Evolutionary conservation across 305 asterid genomes (phyloP).

Genomic region (Euphrasia arctica): DNA sequence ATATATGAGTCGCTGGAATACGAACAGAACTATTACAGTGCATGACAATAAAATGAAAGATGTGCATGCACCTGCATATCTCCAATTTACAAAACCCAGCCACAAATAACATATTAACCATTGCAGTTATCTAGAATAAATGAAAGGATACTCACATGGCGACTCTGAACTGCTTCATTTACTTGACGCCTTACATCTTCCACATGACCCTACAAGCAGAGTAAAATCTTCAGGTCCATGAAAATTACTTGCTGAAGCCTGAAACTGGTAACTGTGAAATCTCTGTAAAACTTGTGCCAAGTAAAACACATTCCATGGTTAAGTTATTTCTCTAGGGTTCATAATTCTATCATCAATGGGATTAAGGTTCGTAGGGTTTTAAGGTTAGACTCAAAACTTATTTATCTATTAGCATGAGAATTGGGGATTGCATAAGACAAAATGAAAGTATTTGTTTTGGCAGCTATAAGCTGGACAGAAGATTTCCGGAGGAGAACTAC

Average conservation of each 20-base stretch:
- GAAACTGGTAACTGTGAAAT: conserved; percentile 21
- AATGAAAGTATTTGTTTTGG: background rate
- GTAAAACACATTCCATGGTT: conserved; percentile 6
- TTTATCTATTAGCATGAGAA: too few relatives aligned
- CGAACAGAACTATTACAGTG: conserved; percentile 1
- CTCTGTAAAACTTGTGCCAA: conserved; percentile 1
- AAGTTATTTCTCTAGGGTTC: conserved; percentile 6
- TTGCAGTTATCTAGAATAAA: conserved; percentile 9
- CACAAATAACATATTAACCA: background rate
- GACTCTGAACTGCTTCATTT: conserved; percentile 84
- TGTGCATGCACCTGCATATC: conserved; percentile 7
- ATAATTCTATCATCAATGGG: conserved; percentile 4
- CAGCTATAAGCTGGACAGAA: background rate
- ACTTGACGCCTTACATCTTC: conserved; percentile 89
- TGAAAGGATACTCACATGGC: conserved; percentile 64
- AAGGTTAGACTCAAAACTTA: too few relatives aligned
- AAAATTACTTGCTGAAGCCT: background rate
- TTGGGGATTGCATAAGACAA: too few relatives aligned
- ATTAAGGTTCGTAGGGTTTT: too few relatives aligned
- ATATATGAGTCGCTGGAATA: background rate
- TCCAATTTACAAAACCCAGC: conserved; percentile 11
- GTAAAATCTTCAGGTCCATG: conserved; percentile 23
- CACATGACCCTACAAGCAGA: conserved; percentile 74
- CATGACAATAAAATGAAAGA: conserved; percentile 8
- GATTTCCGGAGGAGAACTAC: too few relatives aligned